phyloP scores from a whole-genome alignment of 306 rosid genomes.

The Crotalaria pallida region DNA sequence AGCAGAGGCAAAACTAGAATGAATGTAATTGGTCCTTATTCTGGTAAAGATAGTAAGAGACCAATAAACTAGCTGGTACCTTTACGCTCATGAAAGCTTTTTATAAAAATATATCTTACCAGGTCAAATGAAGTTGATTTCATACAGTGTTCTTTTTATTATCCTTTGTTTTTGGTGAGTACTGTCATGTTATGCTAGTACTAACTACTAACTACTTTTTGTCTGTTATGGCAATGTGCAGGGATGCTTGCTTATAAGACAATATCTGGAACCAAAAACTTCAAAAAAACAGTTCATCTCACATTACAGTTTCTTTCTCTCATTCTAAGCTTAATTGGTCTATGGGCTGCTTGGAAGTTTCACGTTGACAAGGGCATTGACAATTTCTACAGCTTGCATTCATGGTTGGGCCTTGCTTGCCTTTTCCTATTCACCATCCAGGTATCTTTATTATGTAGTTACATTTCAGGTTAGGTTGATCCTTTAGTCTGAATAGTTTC shows the following conservation, averaged over 20 bases:
- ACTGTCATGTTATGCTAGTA: background rate
- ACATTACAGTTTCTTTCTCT: constrained; percentile 61
- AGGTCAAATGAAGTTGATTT: background rate
- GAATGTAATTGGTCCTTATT: background rate
- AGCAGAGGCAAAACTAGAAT: background rate
- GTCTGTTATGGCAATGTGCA: constrained; percentile 30
- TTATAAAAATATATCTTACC: background rate
- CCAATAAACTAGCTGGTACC: background rate
- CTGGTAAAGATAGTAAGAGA: background rate
- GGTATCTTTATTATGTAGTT: constrained; percentile 33
- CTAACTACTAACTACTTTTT: background rate
- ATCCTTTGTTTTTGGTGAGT: background rate
- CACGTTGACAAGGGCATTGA: constrained; percentile 93
- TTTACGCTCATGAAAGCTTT: background rate
- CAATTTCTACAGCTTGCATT: constrained; percentile 95
- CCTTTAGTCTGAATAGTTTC: no score
- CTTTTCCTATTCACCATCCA: constrained; percentile 70
- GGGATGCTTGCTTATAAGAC: constrained; percentile 96
- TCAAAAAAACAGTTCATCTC: constrained; percentile 69
- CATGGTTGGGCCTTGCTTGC: constrained; percentile 92
- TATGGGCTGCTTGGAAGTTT: constrained; percentile 97
- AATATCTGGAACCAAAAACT: constrained; percentile 74
- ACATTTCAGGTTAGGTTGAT: no score
- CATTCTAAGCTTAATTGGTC: constrained; percentile 65
- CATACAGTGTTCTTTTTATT: background rate